Evolutionary conservation across 2,329 filamentous ascomycete genomes (phyloP).

Genomic region (Exophiala lecanii-corni): DNA sequence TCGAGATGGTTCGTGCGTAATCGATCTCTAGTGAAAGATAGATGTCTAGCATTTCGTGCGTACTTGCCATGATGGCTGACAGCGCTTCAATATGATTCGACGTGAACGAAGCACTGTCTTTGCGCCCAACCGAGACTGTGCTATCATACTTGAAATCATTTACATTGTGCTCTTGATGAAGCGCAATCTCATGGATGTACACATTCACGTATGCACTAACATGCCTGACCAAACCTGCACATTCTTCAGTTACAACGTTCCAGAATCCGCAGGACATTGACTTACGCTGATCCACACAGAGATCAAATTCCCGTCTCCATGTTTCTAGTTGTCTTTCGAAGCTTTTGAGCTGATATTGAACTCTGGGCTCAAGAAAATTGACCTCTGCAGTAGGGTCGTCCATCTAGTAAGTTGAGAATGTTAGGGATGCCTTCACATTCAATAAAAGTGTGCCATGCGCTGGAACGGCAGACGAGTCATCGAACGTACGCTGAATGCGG

Average conservation of each 20-base stretch:
- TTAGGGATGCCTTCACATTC: too few species aligned
- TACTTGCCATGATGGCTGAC: constrained; percentile 59
- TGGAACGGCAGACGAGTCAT: too few species aligned
- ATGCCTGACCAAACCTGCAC: constrained; percentile 45
- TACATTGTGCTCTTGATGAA: constrained; percentile 59
- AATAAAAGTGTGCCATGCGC: too few species aligned
- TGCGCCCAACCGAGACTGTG: constrained; percentile 24
- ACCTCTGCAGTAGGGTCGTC: constrained; percentile 55
- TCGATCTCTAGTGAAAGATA: constrained; percentile 58
- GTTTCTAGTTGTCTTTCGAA: constrained; percentile 61
- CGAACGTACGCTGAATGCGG: constrained; percentile 48
- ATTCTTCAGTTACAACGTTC: background rate
- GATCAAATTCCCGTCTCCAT: constrained; percentile 52
- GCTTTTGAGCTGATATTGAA: constrained; percentile 59
- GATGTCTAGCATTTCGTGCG: constrained; percentile 58
- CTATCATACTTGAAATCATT: constrained; percentile 43
- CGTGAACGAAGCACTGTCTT: constrained; percentile 34
- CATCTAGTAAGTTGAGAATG: too few species aligned
- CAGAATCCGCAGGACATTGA: constrained; percentile 16
- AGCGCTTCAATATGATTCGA: constrained; percentile 62
- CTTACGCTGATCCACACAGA: constrained; percentile 54
- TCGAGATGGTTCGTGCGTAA: constrained; percentile 59
- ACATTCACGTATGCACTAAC: constrained; percentile 61
- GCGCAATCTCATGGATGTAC: constrained; percentile 70
- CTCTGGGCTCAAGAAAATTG: constrained; percentile 57